These are phyloP conservation scores for Pythium oligandrum DNA, from an alignment of 352 stramenopile species.

Conservation along the genomic window DNA sequence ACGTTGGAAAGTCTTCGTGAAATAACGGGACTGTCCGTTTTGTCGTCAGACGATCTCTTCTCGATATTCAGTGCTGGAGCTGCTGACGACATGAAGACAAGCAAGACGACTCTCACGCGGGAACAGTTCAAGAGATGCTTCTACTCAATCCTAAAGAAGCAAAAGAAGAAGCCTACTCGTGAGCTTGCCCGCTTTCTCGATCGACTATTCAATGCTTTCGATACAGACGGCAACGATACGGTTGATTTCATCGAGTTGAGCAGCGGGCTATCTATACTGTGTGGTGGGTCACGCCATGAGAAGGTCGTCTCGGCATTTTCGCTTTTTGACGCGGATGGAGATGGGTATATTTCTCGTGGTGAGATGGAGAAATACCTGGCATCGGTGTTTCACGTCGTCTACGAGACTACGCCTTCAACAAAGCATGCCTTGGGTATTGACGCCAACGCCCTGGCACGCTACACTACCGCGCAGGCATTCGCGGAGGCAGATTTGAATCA, in stretches of 20 bases:
- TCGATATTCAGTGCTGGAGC: constrained; percentile 42
- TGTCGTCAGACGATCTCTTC: constrained; percentile 59
- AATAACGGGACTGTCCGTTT: constrained; percentile 39
- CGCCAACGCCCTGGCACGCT: constrained; percentile 48
- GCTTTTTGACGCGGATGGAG: constrained; percentile 76
- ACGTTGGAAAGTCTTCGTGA: constrained; percentile 35
- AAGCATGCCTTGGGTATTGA: constrained; percentile 45
- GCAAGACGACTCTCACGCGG: constrained; percentile 33
- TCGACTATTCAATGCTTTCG: constrained; percentile 74
- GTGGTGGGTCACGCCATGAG: constrained; percentile 61
- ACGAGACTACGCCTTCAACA: constrained; percentile 25
- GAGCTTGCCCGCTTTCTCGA: constrained; percentile 62
- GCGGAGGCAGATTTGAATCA: constrained; percentile 81
- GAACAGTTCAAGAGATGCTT: constrained; percentile 70
- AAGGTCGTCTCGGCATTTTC: constrained; percentile 79
- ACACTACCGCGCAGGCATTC: constrained; percentile 82
- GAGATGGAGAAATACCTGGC: constrained; percentile 83
- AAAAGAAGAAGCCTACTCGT: constrained; percentile 43
- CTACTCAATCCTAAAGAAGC: constrained; percentile 51
- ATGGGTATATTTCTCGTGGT: constrained; percentile 77
- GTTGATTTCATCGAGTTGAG: constrained; percentile 81
- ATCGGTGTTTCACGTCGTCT: constrained; percentile 71
- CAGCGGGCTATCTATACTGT: constrained; percentile 73
- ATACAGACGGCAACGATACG: constrained; percentile 52
- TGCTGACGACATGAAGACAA: constrained; percentile 3